Conservation (phyloP, 345 rosid species). For the Salix exigua region DNA sequence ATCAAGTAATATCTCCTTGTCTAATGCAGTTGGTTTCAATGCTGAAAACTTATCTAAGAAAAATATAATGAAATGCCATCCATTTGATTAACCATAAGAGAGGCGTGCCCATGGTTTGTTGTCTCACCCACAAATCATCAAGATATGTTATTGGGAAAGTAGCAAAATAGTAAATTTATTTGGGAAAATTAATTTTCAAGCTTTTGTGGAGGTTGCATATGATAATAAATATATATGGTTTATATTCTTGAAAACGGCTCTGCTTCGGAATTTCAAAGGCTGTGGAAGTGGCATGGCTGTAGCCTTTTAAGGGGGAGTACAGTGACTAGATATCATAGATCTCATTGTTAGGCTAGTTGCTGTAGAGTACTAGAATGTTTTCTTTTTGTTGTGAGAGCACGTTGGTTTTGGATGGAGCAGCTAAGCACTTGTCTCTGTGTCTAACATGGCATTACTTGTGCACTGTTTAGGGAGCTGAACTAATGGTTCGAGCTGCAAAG, state of each 20-base stretch:
- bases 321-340: background rate
- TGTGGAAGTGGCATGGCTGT: no score
- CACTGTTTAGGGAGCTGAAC: slow-evolving; percentile 61
- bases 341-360: background rate
- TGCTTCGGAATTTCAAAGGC: no score
- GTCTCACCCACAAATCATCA: background rate
- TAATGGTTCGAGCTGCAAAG: slow-evolving; percentile 75
- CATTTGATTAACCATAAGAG: background rate
- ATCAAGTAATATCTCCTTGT: background rate
- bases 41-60: background rate
- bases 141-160: background rate
- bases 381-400: background rate
- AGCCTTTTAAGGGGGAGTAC: background rate
- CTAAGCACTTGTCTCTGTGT: background rate
- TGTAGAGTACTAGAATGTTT: background rate
- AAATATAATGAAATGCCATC: background rate
- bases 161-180: no score
- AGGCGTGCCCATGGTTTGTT: background rate
- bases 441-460: background rate
- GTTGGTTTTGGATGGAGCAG: background rate
- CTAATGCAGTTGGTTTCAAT: background rate
- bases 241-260: no score
- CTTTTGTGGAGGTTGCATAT: no score
- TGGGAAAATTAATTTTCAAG: no score
- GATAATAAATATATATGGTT: no score